Base-by-base conservation (phyloP, 768 basidiomycete genomes). In the Leccinum disarticulatum region DNA sequence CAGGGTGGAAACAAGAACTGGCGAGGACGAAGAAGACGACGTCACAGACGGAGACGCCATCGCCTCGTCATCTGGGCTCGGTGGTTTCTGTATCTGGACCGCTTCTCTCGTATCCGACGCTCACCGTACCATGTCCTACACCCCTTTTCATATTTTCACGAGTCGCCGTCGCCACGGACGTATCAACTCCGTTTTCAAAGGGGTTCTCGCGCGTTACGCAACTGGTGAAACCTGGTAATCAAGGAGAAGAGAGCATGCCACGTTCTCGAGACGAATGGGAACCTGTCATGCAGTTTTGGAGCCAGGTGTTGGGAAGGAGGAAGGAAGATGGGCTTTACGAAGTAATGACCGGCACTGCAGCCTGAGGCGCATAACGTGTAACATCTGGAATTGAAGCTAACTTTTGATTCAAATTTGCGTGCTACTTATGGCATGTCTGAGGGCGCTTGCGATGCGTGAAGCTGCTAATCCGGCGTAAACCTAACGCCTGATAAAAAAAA, bases 251-350 rank as follows among this genome's bases (percentile, higher is more conserved):
- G 64, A 89, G 86, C 15, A 96, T 96, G 93, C 91, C 90, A 9
- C 75, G 81, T 4, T 87, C 86, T 30, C 82, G 76, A 64, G 83
- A 85, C 11, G 91, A 94, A 66, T 95, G 91, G 92, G 82, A 85
- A 66, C 85, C 86, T 1, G 81, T 95, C 50, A 94, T 96, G 90
- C 76, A 80, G 59, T 93, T 94, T 73, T 95, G 93, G 93, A 89
- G 91, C 64, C 83, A 86, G 68, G 73, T 74, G 43, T 75, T 95
- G 17, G 77, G 74, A 2, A 80, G 77, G 61, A 81, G 88, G 66
- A 80, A 80, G 63, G 78, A 76, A 10, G 81, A 85, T 5, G 88
- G 85, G 10, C 65, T 90, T 59, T 89, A 88, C 59, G 87, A 91
- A 62, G 86, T 93, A 9, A 81, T 87, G 80, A 81, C 68, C 9